These are phyloP conservation scores for Nicotiana rustica DNA, from an alignment of 305 asterid species.

Conservation along the genomic window DNA sequence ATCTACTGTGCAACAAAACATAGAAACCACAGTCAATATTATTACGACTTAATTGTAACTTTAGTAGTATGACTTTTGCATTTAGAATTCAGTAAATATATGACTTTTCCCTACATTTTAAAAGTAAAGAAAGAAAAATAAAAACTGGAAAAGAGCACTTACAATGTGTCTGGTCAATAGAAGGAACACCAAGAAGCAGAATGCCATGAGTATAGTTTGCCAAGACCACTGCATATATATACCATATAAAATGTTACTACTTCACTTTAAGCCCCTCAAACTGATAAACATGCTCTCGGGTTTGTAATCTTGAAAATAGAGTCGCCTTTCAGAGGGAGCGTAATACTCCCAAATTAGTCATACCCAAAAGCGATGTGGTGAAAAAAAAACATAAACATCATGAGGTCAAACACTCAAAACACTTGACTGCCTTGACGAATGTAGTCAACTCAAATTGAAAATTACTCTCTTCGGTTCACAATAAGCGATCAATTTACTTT, in stretches of 20 bases:
- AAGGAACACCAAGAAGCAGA: conserved; percentile 77
- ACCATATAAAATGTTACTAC: conserved; percentile 24
- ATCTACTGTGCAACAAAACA: neutral
- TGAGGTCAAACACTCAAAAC: neutral
- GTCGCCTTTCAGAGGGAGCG: no score
- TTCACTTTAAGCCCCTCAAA: neutral
- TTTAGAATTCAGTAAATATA: neutral
- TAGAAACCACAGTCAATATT: neutral
- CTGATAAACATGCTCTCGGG: no score
- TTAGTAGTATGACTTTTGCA: no score
- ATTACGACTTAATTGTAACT: no score
- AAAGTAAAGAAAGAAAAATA: neutral
- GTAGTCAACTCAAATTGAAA: neutral
- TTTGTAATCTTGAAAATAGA: no score
- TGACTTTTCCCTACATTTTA: neutral
- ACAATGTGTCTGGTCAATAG: conserved; percentile 80
- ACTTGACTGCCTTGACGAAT: neutral
- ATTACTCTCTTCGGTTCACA: neutral
- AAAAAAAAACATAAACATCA: neutral
- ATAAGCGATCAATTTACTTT: no score
- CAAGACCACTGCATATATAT: conserved; percentile 86
- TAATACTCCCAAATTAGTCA: no score
- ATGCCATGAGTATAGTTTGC: conserved; percentile 89
- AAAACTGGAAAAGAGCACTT: conserved; percentile 38
- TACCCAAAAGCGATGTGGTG: no score